Evolutionary conservation across 192 early-diverging fungal species (phyloP), one percentile per base, ranked within the genome.

Genomic region (Paraglomus brasilianum): DNA sequence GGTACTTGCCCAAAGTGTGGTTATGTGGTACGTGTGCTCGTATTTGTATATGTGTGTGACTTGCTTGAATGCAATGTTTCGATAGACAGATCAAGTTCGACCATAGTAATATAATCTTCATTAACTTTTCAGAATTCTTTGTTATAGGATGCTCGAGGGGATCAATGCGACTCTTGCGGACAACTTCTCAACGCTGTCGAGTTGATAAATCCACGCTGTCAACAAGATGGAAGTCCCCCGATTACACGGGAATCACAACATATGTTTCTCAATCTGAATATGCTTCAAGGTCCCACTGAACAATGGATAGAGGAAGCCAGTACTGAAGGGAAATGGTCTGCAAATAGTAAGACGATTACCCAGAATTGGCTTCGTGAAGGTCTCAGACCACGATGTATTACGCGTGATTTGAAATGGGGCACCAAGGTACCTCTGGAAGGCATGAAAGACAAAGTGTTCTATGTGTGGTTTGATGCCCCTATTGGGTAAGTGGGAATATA

Each of bases 381-480:
- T 5, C 83, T 99, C 48, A 86, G 80, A 70, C 88, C 92, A 48
- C 89, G 96, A 57, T 96, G 95, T 78, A 99, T 99, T 70, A 99
- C 96, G 44, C 91, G 97, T 57, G 97, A 99, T 70, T 80, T 99
- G 73, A 98, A 97, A 75, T 99, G 97, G 97, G 97, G 97, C 41
- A 93, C 92, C 42, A 88, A 90, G 38, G 95, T 99, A 10, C 97
- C 97, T 14, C 80, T 91, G 24, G 76, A 80, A 9, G 92, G 90
- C 15, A 94, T 83, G 61, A 87, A 93, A 66, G 79, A 86, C 51
- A 98, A 98, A 82, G 96, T 98, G 17, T 98, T 99, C 56, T 99
- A 99, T 77, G 97, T 99, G 42, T 99, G 97, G 97, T 98, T 96
- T 67, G 97, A 99, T 72, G 97, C 97, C 24, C 92, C 91, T 62